Conservation (phyloP, 371 early-diverging fungal genomes). For the Mucor lusitanicus region DNA sequence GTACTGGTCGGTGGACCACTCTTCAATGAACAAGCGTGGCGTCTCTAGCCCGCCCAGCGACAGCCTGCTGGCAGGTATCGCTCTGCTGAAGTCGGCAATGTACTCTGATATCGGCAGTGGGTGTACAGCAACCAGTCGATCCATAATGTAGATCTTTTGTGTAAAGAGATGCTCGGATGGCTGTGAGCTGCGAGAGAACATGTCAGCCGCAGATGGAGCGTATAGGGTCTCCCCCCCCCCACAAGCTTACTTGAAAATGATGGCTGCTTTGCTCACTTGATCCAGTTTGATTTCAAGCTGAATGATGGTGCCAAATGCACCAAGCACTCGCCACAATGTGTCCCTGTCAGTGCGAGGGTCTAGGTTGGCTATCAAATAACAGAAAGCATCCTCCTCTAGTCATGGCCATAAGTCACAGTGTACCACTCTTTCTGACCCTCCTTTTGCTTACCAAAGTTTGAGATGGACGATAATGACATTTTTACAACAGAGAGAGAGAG, state of each 20-base stretch:
- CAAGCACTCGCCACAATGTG: constrained; percentile 6
- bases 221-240: too few relatives aligned
- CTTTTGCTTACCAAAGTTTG: neutral
- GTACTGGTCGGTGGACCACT: constrained; percentile 26
- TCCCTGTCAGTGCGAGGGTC: neutral
- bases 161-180: constrained; percentile 8
- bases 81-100: neutral
- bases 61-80: constrained; percentile 10
- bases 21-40: constrained; percentile 20
- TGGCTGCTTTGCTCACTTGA: neutral
- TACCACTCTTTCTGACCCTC: too few relatives aligned
- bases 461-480: neutral
- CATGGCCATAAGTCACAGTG: neutral
- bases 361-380: constrained; percentile 9
- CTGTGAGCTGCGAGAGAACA: constrained; percentile 11
- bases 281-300: neutral
- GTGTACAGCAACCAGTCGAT: neutral
- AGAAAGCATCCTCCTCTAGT: neutral
- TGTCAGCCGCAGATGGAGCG: too few relatives aligned
- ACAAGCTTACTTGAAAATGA: constrained; percentile 4
- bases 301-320: constrained; percentile 5
- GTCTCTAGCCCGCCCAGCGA: constrained; percentile 26
- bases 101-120: constrained; percentile 2
- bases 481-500: neutral
- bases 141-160: constrained; percentile 11